A percentile compares a stretch with the other conserved stretches of the same genome.
phyloP scores from a whole-genome alignment of 2,329 filamentous ascomycete genomes.

The Bipolaris oryzae region DNA sequence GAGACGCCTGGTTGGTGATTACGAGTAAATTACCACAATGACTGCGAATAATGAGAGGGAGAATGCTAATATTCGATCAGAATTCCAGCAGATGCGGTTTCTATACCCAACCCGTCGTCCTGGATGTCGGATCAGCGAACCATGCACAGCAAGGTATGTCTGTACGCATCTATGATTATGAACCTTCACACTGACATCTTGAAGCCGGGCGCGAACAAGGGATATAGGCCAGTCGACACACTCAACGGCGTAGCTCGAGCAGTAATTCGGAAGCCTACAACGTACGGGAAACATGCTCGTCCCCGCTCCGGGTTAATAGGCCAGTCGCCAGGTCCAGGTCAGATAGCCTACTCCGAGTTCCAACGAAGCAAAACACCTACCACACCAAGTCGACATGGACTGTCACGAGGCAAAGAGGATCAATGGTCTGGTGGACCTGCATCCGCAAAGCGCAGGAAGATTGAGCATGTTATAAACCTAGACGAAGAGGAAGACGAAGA shows the following conservation, averaged over 20 bases:
- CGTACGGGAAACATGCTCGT: constrained; percentile 20
- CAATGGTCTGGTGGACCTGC: neutral
- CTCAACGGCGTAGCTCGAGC: constrained; percentile 11
- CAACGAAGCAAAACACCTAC: neutral
- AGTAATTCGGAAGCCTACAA: constrained; percentile 9
- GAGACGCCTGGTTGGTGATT: constrained; percentile 24
- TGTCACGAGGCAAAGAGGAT: neutral
- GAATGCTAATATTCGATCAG: constrained; percentile 20
- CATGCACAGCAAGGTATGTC: constrained; percentile 13
- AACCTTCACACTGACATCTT: constrained; percentile 8
- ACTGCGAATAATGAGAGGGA: neutral
- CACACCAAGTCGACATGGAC: constrained; percentile 1
- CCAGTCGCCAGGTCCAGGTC: constrained; percentile 13
- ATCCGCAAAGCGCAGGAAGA: constrained; percentile 30
- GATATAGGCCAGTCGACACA: constrained; percentile 22
- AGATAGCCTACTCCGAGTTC: constrained; percentile 7
- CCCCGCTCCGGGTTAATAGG: constrained; percentile 9
- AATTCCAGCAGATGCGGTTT: constrained; percentile 26
- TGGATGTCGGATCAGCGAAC: constrained; percentile 11
- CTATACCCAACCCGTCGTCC: constrained; percentile 19
- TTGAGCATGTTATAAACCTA: constrained; percentile 20
- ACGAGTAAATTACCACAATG: constrained; percentile 14
- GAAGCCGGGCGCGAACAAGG: constrained; percentile 23
- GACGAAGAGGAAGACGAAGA: constrained; percentile 24
- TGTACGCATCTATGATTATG: neutral